These are phyloP conservation scores for Lathyrus sativus DNA, from an alignment of 306 rosid genomes.

Conservation along the genomic window DNA sequence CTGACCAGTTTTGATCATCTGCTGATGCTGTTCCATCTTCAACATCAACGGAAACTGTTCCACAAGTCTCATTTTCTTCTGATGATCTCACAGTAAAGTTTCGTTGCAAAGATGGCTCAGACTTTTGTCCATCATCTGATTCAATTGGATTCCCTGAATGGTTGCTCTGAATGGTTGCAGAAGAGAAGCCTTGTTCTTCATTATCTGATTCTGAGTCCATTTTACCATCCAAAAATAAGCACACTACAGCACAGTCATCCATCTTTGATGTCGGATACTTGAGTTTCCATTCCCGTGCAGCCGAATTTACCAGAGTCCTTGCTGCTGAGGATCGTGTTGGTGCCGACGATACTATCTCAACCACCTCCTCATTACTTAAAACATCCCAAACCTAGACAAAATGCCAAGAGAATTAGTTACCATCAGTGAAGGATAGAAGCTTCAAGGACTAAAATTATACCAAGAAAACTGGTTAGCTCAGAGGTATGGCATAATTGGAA, in stretches of 20 bases:
- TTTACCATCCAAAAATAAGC: slow-evolving; percentile 88
- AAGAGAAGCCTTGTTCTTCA: slow-evolving; percentile 83
- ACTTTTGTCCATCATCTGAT: slow-evolving; percentile 81
- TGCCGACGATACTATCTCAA: slow-evolving; percentile 83
- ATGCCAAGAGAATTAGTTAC: slow-evolving; percentile 8
- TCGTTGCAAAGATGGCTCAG: slow-evolving; percentile 81
- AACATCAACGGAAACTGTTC: slow-evolving; percentile 44
- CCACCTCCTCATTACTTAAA: slow-evolving; percentile 95
- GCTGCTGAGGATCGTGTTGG: slow-evolving; percentile 81
- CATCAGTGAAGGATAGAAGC: slow-evolving; percentile 1
- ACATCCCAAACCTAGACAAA: slow-evolving; percentile 92
- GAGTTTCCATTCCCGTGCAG: slow-evolving; percentile 95
- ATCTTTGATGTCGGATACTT: slow-evolving; percentile 96
- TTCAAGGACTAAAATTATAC: not conserved
- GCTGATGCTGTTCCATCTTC: slow-evolving; percentile 54
- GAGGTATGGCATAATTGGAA: not conserved
- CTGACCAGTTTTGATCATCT: slow-evolving; percentile 96
- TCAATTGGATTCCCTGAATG: slow-evolving; percentile 81
- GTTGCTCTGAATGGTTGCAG: slow-evolving; percentile 87
- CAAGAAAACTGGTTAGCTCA: not conserved
- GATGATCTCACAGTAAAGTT: slow-evolving; percentile 82
- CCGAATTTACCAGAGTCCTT: slow-evolving; percentile 81
- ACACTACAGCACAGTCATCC: slow-evolving; percentile 98
- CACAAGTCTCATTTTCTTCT: slow-evolving; percentile 64
- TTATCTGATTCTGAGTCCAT: slow-evolving; percentile 95